Evolutionary conservation across 345 rosid species (phyloP), one percentile per base, ranked within the genome.

Genomic region (Sonneratia caseolaris): DNA sequence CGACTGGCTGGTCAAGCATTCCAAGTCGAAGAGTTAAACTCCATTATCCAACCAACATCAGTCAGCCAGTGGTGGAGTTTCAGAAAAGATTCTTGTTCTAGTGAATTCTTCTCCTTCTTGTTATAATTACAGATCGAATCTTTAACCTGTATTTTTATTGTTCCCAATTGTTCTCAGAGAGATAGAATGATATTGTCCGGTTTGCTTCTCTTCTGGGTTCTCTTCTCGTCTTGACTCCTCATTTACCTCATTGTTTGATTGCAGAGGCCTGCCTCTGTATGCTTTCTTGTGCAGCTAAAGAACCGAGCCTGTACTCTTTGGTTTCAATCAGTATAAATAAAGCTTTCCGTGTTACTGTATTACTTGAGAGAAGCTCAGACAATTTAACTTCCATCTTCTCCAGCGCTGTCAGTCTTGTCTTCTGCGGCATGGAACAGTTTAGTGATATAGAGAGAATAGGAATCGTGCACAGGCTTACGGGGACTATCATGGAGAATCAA

Each of bases 1-100:
- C 4, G 97, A 95, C 68, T 92, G 99, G 99, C 97, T 95, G 42
- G 89, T 95, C 69, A 95, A 95, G 90, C 98, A 95, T 81, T 92
- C 98, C 19, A 90, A 68, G 53, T 68, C 48, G 6, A 68, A 68
- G 51, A 37, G 42, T 27, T 68, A 68, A 42, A 43, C 51, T 47
- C 35, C 49, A 1, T 21, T 37, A 3, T 18, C 53, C 16, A 21
- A 1, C 53, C 16, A 21, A 1, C 53, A 38, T 14, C 38, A 14
- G 19, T 11, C 66, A 47, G 51, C 15, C 51, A 47, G 51, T 13
- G 14, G 7, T 47, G 48, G 40, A 21, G 13, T 19, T 15, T 4
- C 3, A 24, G 19, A 35, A 53, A 48, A 24, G 38, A 14, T 62
- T 62, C 38, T 62, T 24, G 32, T 10, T 15, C 66, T 12, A 35